Conservation (phyloP, 768 basidiomycete species). For the Dentipellis sp. region DNA sequence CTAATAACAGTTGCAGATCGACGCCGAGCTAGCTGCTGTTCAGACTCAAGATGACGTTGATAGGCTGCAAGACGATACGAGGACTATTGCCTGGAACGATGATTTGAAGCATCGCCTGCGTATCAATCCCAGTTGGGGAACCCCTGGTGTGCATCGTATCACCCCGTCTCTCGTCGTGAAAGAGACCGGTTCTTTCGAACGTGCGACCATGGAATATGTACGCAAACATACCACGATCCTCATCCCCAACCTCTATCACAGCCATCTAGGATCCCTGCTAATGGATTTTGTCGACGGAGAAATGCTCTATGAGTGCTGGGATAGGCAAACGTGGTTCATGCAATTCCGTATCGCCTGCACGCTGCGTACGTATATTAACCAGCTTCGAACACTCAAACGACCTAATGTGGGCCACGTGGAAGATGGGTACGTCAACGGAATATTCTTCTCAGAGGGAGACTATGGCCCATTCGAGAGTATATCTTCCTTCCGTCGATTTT, state of each 20-base stretch:
- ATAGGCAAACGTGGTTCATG: constrained; percentile 2
- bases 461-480: constrained; percentile 1
- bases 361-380: constrained; percentile 11
- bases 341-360: constrained; percentile 15
- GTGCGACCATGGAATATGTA: constrained; percentile 7
- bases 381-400: constrained; percentile 7
- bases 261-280: constrained; percentile 2
- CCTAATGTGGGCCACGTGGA: constrained; percentile 1
- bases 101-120: no score
- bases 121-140: no score
- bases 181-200: neutral
- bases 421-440: constrained; percentile 1
- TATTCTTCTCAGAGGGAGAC: constrained; percentile 5
- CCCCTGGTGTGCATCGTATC: neutral
- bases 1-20: no score
- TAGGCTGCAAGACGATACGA: no score
- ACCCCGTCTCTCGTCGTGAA: constrained; percentile 4
- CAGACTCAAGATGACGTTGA: no score
- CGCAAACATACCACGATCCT: constrained; percentile 11
- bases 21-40: no score
- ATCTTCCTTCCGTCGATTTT: neutral
- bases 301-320: constrained; percentile 13
- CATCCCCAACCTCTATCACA: constrained; percentile 5
- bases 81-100: no score
- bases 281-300: constrained; percentile 14